Conservation (phyloP, 2,329 filamentous ascomycete species). For the Metarhizium sp. region DNA sequence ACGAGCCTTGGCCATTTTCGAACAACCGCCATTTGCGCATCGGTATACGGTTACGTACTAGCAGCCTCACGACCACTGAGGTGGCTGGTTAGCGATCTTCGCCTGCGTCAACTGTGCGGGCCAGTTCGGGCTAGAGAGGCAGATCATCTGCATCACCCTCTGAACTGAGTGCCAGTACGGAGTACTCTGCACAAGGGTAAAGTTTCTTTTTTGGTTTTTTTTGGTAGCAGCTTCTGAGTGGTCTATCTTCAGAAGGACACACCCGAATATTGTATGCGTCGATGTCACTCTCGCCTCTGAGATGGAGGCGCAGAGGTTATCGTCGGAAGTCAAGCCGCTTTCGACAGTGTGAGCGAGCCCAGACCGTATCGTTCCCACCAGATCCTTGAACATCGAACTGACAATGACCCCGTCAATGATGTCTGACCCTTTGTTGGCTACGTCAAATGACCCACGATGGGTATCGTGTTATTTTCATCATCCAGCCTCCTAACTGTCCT, state of each 20-base stretch:
- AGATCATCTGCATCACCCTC: not conserved
- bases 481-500: not conserved
- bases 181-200: no score
- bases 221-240: not conserved
- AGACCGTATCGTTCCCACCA: not conserved
- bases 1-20: not conserved
- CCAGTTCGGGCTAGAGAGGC: not conserved
- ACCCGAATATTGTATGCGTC: no score
- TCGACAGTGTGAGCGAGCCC: not conserved
- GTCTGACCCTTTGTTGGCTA: not conserved
- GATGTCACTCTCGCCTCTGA: no score
- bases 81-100: not conserved
- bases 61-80: not conserved
- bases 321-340: not conserved
- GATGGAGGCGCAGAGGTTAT: no score
- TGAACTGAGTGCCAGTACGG: not conserved
- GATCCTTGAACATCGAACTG: not conserved
- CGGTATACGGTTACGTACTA: not conserved
- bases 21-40: slow-evolving; percentile 1
- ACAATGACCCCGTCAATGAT: not conserved
- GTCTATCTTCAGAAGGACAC: not conserved
- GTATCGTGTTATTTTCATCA: not conserved
- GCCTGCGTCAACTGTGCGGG: not conserved
- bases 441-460: not conserved
- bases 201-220: no score